phyloP scores from a whole-genome alignment of 345 rosid genomes.

The Gossypium ekmanianum region DNA sequence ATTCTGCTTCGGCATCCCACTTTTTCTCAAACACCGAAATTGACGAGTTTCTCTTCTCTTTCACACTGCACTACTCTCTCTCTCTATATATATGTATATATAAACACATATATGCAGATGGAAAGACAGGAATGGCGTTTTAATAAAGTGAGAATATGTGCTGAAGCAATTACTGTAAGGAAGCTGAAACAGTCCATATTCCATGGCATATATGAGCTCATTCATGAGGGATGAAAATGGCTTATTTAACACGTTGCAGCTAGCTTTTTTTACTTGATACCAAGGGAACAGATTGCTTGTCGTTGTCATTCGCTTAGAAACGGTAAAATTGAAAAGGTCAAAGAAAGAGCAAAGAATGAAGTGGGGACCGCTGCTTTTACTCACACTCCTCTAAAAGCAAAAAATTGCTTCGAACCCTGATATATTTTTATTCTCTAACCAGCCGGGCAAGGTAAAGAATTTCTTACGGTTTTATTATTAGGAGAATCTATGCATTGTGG shows the following conservation, averaged over 20 bases:
- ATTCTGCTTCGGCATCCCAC: slow-evolving; percentile 17
- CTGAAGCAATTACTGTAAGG: slow-evolving; percentile 23
- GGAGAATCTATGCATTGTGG: not conserved
- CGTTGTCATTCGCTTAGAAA: not conserved
- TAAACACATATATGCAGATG: not conserved
- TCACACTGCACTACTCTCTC: not conserved
- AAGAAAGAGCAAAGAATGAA: slow-evolving; percentile 18
- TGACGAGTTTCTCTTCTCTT: not conserved
- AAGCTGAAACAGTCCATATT: slow-evolving; percentile 13
- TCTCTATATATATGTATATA: not conserved
- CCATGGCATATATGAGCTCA: not conserved
- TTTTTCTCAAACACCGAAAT: not conserved
- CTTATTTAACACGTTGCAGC: not conserved
- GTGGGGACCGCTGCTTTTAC: slow-evolving; percentile 3
- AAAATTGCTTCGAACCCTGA: not conserved
- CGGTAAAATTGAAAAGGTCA: not conserved
- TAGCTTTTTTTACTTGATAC: slow-evolving; percentile 10
- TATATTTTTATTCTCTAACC: not conserved
- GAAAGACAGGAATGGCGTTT: slow-evolving; percentile 24
- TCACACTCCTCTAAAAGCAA: not conserved
- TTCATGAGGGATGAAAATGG: not conserved
- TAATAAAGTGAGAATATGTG: slow-evolving; percentile 35
- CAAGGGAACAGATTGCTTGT: slow-evolving; percentile 27
- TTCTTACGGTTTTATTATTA: not conserved
- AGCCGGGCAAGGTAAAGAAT: not conserved